Evolutionary conservation across 2,329 filamentous ascomycete genomes (phyloP).

Genomic region (Pseudopyricularia javanii): DNA sequence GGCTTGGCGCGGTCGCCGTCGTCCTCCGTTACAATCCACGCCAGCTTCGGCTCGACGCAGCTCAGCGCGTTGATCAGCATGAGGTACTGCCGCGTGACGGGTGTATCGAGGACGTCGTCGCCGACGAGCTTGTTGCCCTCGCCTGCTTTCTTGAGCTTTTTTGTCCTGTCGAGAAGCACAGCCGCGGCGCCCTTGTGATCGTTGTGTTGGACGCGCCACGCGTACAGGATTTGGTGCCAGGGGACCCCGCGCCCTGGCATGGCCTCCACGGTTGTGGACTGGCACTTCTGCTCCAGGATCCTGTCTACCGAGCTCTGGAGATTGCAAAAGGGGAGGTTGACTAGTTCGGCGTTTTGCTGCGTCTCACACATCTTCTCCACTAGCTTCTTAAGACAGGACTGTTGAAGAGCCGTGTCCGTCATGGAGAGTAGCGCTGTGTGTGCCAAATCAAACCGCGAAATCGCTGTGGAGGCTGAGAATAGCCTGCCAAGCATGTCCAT

Average conservation of each 20-base stretch:
- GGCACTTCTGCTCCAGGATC: constrained; percentile 61
- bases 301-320: constrained; percentile 70
- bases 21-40: constrained; percentile 58
- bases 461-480: constrained; percentile 71
- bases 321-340: constrained; percentile 66
- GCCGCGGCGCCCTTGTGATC: constrained; percentile 74
- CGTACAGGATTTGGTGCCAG: constrained; percentile 82
- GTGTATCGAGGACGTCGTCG: constrained; percentile 48
- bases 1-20: background rate
- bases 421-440: constrained; percentile 69
- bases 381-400: constrained; percentile 58
- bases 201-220: constrained; percentile 72
- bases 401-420: constrained; percentile 58
- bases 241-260: constrained; percentile 42
- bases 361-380: constrained; percentile 57
- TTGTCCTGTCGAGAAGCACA: constrained; percentile 49
- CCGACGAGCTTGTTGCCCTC: constrained; percentile 43
- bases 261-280: constrained; percentile 34
- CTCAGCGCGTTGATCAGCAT: constrained; percentile 85
- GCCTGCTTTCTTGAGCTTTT: constrained; percentile 45
- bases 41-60: constrained; percentile 70
- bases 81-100: constrained; percentile 66
- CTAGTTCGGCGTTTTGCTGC: constrained; percentile 53
- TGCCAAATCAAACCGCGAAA: constrained; percentile 69
- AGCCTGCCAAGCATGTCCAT: constrained; percentile 70